These are phyloP conservation scores for Aspergillus novoparasiticus DNA, from an alignment of 2,329 filamentous ascomycete species.

Conservation along the genomic window DNA sequence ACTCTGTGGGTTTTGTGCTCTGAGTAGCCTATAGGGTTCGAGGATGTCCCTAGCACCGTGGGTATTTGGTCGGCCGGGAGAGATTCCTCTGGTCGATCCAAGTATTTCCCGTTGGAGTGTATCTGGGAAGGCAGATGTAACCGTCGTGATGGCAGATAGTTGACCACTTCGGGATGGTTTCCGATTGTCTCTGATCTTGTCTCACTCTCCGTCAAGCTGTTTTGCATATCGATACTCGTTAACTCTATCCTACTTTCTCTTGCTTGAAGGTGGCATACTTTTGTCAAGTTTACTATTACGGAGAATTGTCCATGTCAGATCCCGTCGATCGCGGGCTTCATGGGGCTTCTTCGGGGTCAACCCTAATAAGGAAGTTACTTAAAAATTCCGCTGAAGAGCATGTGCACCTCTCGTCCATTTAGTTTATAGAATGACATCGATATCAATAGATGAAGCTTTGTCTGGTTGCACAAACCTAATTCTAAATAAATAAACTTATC, in stretches of 20 bases:
- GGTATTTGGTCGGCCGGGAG: background rate
- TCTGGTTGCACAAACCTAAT: constrained; percentile 14
- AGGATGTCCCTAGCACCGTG: background rate
- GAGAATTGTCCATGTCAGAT: background rate
- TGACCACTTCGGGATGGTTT: constrained; percentile 3
- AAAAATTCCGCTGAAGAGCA: background rate
- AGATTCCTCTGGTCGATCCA: constrained; percentile 11
- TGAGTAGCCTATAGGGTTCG: background rate
- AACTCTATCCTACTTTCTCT: background rate
- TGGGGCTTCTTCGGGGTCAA: background rate
- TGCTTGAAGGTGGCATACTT: background rate
- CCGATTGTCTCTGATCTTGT: constrained; percentile 7
- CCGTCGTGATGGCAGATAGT: constrained; percentile 12
- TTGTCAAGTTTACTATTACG: background rate
- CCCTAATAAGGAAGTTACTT: constrained; percentile 6
- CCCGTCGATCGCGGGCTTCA: background rate
- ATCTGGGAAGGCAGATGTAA: constrained; percentile 11
- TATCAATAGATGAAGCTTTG: constrained; percentile 8
- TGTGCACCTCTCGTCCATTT: background rate
- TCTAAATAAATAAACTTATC: constrained; percentile 4
- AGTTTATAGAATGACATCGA: background rate
- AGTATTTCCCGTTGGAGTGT: background rate
- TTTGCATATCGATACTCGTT: background rate
- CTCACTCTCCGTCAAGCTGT: background rate
- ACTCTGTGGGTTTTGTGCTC: background rate